A percentile compares a stretch with the other conserved stretches of the same genome.
These are phyloP conservation scores for Petunia axillaris DNA, from an alignment of 257 asterid species.

Conservation along the genomic window DNA sequence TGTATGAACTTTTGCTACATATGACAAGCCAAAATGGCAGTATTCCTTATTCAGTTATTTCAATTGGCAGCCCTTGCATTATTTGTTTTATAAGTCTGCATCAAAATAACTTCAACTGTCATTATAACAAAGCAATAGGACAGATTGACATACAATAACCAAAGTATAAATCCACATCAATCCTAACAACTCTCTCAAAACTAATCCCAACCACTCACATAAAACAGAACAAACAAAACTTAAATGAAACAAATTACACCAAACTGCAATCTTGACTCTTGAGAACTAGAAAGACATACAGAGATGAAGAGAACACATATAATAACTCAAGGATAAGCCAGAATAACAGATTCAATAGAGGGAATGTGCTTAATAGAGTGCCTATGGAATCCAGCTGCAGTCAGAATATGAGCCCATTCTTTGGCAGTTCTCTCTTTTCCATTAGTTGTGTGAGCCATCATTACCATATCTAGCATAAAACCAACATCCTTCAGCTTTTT, in stretches of 20 bases:
- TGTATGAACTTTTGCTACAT: too few relatives aligned
- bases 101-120: background rate
- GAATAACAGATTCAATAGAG: constrained; percentile 43
- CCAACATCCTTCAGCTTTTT: constrained; percentile 38
- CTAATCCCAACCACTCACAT: background rate
- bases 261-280: too few relatives aligned
- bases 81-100: too few relatives aligned
- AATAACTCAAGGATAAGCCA: constrained; percentile 50
- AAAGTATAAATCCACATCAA: background rate
- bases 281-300: too few relatives aligned
- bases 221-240: background rate
- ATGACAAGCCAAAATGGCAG: too few relatives aligned
- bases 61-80: too few relatives aligned
- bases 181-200: background rate
- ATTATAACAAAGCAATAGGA: background rate
- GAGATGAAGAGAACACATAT: background rate
- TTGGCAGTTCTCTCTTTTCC: constrained; percentile 62
- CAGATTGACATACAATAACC: background rate
- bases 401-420: constrained; percentile 57
- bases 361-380: constrained; percentile 35
- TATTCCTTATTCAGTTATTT: too few relatives aligned
- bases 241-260: background rate
- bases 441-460: constrained; percentile 67
- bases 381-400: constrained; percentile 51
- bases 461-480: constrained; percentile 59